Base-by-base conservation (phyloP, 2,329 filamentous ascomycete genomes). In the Volutella citrinella region DNA sequence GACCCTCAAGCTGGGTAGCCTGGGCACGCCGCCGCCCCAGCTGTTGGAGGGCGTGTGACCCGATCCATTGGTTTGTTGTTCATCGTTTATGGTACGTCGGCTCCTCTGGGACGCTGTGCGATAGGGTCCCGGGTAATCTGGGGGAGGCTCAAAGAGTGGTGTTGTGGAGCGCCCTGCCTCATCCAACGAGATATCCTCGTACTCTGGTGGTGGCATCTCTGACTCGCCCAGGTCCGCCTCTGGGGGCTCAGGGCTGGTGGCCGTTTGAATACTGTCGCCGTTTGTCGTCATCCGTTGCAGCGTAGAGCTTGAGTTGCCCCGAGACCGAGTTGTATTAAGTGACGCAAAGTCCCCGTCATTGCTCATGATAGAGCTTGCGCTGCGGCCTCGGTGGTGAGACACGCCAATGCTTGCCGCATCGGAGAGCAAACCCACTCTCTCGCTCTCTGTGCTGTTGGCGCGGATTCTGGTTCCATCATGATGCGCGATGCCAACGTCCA, bases 401-500 rank as follows among this genome's bases (percentile, higher is more conserved):
- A 49, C 48, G 42, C 16, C 64, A 62, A 87, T 82, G 48, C 76
- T 81, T 3, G 83, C 85, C 2, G 83, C 80, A 45, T 83, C 81
- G 20, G 82, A 84, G 10, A 91, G 69, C 8, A 91, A 64, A 2
- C 84, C 84, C 26, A 82, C 67, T 19, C 79, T 69, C 54, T 91
- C 84, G 50, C 81, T 87, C 47, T 89, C 85, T 13, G 70, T 72
- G 43, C 83, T 89, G 52, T 81, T 84, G 21, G 82, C 83, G 19
- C 87, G 74, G 18, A 93, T 63, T 27, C 87, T 70, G 2, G 84
- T 87, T 30, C 87, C 87, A 49, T 93, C 87, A 50, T 86, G 84
- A 27, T 83, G 72, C 1, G 84, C 85, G 11, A 90, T 76, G 20
- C 87, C 87, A 5, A 93, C 60, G 25, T 87, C 83, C 9, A 76